Evolutionary conservation across 371 early-diverging fungal genomes (phyloP).

Genomic region (Amoeboradix gromovi): DNA sequence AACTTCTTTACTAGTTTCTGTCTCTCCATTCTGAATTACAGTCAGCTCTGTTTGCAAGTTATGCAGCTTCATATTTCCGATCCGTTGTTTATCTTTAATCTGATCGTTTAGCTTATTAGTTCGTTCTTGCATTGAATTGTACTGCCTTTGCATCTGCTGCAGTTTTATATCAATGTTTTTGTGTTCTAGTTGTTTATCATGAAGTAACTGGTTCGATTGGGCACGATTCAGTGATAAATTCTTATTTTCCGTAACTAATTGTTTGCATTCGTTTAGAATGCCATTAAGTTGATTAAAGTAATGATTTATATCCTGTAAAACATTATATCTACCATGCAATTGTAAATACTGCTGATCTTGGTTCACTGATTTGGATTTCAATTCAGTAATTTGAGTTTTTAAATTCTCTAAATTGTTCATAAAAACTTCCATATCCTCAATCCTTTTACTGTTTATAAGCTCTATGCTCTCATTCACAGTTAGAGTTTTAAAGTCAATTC

Average conservation of each 20-base stretch:
- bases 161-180: background rate
- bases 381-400: background rate
- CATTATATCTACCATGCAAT: background rate
- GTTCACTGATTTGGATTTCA: background rate
- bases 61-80: background rate
- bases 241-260: background rate
- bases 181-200: background rate
- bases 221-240: background rate
- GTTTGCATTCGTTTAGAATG: background rate
- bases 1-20: background rate
- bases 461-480: background rate
- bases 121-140: background rate
- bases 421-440: background rate
- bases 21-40: background rate
- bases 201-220: background rate
- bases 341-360: background rate
- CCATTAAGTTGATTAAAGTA: background rate
- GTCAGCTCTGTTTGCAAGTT: background rate
- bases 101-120: background rate
- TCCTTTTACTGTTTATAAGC: background rate
- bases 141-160: background rate
- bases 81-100: background rate
- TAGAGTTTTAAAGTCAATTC: background rate
- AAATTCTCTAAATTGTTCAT: background rate
- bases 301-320: background rate